A percentile compares a stretch with the other conserved stretches of the same genome.
These are phyloP conservation scores for Casaregolazyma lundiana DNA, from an alignment of 1,139 yeast species.

Conservation along the genomic window DNA sequence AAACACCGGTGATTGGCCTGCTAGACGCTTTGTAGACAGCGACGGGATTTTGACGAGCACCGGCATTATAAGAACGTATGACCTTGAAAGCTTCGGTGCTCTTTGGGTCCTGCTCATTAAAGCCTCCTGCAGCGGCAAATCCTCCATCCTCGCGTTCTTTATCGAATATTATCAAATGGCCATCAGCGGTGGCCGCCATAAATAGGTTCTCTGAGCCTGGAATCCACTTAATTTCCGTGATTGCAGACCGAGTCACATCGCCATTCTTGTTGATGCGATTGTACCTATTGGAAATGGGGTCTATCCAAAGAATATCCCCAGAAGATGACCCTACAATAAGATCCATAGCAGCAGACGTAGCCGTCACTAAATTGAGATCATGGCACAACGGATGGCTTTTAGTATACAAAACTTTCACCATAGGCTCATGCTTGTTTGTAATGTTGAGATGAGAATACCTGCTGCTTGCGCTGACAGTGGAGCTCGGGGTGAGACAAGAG, in stretches of 20 bases:
- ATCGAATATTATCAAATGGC: slow-evolving; percentile 38
- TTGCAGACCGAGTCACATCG: slow-evolving; percentile 35
- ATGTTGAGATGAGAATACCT: slow-evolving; percentile 10
- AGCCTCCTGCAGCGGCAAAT: slow-evolving; percentile 20
- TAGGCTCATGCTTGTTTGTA: slow-evolving; percentile 32
- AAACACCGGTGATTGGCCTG: slow-evolving; percentile 50
- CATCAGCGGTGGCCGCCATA: slow-evolving; percentile 41
- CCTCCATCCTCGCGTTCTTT: slow-evolving; percentile 39
- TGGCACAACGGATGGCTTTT: slow-evolving; percentile 40
- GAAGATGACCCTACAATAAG: slow-evolving; percentile 47
- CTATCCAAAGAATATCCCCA: slow-evolving; percentile 57
- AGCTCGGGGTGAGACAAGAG: slow-evolving; percentile 19
- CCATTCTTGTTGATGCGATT: slow-evolving; percentile 49
- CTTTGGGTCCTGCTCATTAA: slow-evolving; percentile 22
- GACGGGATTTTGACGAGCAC: slow-evolving; percentile 38
- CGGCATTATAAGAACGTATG: slow-evolving; percentile 21
- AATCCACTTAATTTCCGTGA: slow-evolving; percentile 38
- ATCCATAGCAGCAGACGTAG: slow-evolving; percentile 41
- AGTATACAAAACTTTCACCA: slow-evolving; percentile 37
- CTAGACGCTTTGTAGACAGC: slow-evolving; percentile 62
- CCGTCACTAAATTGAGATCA: slow-evolving; percentile 31
- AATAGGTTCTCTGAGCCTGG: slow-evolving; percentile 38
- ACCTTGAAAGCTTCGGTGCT: slow-evolving; percentile 29
- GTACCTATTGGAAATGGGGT: slow-evolving; percentile 43
- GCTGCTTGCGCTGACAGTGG: slow-evolving; percentile 8